A percentile compares a stretch with the other conserved stretches of the same genome.
Conservation (phyloP, 345 rosid genomes). For the Salix exigua region DNA sequence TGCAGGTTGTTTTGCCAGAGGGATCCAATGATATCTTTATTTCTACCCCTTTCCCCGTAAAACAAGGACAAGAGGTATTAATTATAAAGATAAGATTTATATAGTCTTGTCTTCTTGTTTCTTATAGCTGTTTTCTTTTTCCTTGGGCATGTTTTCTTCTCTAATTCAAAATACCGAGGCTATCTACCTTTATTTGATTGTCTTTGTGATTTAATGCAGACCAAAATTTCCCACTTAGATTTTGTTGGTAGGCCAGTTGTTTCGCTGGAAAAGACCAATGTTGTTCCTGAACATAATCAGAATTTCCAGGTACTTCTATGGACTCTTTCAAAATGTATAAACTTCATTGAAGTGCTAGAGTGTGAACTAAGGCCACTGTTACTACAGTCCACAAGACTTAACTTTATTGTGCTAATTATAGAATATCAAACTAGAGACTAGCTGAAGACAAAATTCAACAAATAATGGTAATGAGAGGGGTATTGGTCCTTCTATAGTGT, state of each 20-base stretch:
- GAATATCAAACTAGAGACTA: neutral
- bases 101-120: neutral
- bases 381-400: neutral
- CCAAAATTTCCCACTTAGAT: conserved; percentile 86
- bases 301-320: conserved; percentile 65
- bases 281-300: conserved; percentile 88
- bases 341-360: neutral
- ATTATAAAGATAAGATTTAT: conserved; percentile 21
- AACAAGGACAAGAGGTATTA: conserved; percentile 75
- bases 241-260: conserved; percentile 80
- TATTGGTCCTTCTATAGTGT: neutral
- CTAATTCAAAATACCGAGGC: neutral
- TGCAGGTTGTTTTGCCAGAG: conserved; percentile 92
- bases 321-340: neutral
- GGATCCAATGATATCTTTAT: conserved; percentile 65
- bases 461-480: neutral
- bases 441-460: neutral
- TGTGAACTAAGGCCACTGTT: neutral
- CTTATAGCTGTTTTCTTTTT: neutral
- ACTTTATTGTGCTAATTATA: neutral
- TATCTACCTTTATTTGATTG: conserved; percentile 4
- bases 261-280: conserved; percentile 70
- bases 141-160: neutral
- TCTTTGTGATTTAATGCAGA: conserved; percentile 37
- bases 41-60: conserved; percentile 68